Conservation (phyloP, 768 basidiomycete species). For the Mycena leptocephala region DNA sequence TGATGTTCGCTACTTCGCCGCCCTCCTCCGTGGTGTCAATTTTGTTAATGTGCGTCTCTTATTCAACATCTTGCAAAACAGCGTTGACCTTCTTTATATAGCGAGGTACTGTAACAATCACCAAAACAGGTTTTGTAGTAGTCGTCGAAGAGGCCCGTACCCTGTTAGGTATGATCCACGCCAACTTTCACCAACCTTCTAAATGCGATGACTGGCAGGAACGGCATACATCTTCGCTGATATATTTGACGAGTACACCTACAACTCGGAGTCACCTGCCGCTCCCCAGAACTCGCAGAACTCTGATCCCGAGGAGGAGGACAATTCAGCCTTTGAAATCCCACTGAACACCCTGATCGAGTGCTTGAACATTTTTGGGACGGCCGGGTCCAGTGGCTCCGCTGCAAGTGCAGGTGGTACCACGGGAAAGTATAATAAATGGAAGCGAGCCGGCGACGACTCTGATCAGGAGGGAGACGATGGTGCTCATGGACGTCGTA, state of each 20-base stretch:
- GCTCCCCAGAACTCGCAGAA: constrained; percentile 42
- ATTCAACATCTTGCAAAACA: not conserved
- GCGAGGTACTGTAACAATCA: constrained; percentile 85
- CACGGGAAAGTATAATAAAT: constrained; percentile 60
- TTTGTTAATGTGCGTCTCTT: constrained; percentile 78
- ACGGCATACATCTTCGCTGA: constrained; percentile 86
- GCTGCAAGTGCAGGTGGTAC: constrained; percentile 41
- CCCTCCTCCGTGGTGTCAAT: constrained; percentile 86
- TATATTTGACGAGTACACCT: constrained; percentile 87
- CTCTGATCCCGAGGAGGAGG: constrained; percentile 45
- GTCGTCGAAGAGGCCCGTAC: constrained; percentile 91
- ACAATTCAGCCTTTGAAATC: constrained; percentile 81
- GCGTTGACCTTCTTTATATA: constrained; percentile 45
- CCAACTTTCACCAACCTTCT: not conserved
- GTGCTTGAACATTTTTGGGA: constrained; percentile 95
- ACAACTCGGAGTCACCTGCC: constrained; percentile 60
- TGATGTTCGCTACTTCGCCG: constrained; percentile 87
- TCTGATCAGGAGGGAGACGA: constrained; percentile 61
- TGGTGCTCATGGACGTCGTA: constrained; percentile 54
- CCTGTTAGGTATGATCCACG: constrained; percentile 71
- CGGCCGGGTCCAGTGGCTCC: constrained; percentile 67
- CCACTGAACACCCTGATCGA: constrained; percentile 89
- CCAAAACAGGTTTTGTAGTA: constrained; percentile 79
- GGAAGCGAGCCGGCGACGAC: constrained; percentile 64
- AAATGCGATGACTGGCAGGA: constrained; percentile 60